Evolutionary conservation across 768 basidiomycete genomes (phyloP).

Genomic region (Podaxis sp.): DNA sequence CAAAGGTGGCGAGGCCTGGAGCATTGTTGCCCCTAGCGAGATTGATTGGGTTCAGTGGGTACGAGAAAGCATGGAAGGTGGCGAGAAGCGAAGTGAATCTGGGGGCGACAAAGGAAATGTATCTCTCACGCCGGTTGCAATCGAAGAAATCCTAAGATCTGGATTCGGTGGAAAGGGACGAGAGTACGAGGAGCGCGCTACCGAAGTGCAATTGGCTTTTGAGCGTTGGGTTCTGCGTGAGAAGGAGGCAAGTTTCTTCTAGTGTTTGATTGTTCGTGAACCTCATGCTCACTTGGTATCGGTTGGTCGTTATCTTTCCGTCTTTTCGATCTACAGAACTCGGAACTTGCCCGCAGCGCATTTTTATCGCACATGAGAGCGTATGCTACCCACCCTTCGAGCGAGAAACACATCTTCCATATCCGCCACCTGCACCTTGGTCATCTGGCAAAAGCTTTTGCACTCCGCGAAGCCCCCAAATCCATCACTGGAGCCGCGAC

Average conservation of each 20-base stretch:
- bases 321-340: conserved; percentile 51
- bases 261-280: conserved; percentile 1
- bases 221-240: conserved; percentile 87
- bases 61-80: conserved; percentile 74
- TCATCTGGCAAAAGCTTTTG: conserved; percentile 91
- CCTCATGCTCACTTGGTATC: conserved; percentile 7
- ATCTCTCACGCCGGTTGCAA: conserved; percentile 55
- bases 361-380: conserved; percentile 93
- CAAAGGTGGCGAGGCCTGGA: conserved; percentile 95
- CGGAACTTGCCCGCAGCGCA: conserved; percentile 75
- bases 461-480: conserved; percentile 81
- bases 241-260: conserved; percentile 53
- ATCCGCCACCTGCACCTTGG: conserved; percentile 92
- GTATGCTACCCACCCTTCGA: conserved; percentile 94
- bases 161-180: conserved; percentile 85
- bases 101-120: conserved; percentile 31
- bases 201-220: conserved; percentile 92
- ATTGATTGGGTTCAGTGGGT: conserved; percentile 90
- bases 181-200: conserved; percentile 88
- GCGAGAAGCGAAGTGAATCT: conserved; percentile 27
- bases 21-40: conserved; percentile 86
- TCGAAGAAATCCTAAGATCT: conserved; percentile 69
- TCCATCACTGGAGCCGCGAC: conserved; percentile 35
- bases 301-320: background rate
- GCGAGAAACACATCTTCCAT: conserved; percentile 97